Evolutionary conservation across 2,329 filamentous ascomycete species (phyloP), one percentile per base, ranked within the genome.

Genomic region (Aureobasidium sp.): DNA sequence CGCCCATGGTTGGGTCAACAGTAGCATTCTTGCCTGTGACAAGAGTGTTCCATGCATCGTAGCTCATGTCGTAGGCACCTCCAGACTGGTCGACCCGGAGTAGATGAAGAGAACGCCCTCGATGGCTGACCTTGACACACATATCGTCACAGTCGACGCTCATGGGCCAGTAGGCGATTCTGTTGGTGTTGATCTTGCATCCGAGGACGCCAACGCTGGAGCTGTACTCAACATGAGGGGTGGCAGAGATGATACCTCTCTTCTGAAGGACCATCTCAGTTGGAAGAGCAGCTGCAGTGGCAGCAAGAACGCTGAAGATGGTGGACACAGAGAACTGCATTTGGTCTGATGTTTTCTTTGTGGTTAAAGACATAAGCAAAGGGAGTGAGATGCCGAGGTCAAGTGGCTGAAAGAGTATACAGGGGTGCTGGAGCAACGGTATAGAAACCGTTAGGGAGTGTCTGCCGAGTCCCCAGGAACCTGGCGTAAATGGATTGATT

Each of bases 41-140:
- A 47, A 85, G 80, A 68, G 81, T 80, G 75, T 83, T 84, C 81
- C 81, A 85, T 54, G 82, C 82, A 65, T 85, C 82, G 74, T 85
- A 85, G 62, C 76, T 79, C 73, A 85, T 79, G 71, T 85, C 83
- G 70, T 82, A 70, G 58, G 82, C 82, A 53, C 82, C 82, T 44
- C 74, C 76, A 0, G 82, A 85, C 57, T 75, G 71, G 74, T 85
- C 83, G 65, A 85, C 74, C 70, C 78, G 78, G 64, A 85, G 78
- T 59, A 90, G 81, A 67, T 83, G 77, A 61, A 86, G 71, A 42
- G 72, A 75, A 63, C 81, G 79, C 61, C 72, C 79, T 35, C 52
- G 53, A 52, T 64, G 39, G 62, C 74, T 77, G 64, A 85, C 73
- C 70, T 79, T 78, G 67, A 85, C 74, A 72, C 83, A 85, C 66